Conservation (phyloP, 495 filamentous ascomycete genomes). For the Tuber indicum region DNA sequence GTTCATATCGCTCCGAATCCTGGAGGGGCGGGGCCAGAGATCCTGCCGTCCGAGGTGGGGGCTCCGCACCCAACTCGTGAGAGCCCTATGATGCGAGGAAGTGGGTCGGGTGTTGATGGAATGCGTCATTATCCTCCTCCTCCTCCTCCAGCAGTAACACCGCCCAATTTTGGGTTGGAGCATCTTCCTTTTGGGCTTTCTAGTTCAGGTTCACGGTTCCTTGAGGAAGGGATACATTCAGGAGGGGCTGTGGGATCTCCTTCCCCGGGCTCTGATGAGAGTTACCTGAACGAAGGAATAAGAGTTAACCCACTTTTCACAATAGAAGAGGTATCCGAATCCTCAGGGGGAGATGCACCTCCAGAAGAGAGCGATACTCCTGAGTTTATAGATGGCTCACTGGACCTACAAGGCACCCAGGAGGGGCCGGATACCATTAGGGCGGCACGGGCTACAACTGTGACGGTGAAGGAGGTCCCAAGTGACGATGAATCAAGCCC, state of each 20-base stretch:
- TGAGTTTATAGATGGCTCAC: neutral
- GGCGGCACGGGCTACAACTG: neutral
- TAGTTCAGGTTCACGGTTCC: neutral
- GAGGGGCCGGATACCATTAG: neutral
- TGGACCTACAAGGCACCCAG: neutral
- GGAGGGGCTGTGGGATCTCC: neutral
- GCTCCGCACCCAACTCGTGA: neutral
- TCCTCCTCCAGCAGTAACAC: neutral
- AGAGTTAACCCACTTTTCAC: neutral
- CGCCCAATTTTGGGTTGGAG: neutral
- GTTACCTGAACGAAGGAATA: neutral
- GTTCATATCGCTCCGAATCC: neutral
- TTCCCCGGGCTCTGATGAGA: neutral
- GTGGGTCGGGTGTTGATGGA: neutral
- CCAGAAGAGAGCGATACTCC: neutral
- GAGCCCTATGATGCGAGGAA: neutral
- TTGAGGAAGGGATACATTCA: neutral
- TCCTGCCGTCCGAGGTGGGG: neutral
- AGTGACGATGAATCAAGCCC: neutral
- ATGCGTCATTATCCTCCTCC: neutral
- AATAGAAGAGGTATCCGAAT: neutral
- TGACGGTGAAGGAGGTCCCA: neutral
- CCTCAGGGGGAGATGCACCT: neutral
- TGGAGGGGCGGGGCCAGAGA: neutral
- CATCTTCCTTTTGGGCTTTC: neutral